Evolutionary conservation across 1,284 basidiomycete genomes (phyloP).

Genomic region (Lentinula novae-zelandiae): DNA sequence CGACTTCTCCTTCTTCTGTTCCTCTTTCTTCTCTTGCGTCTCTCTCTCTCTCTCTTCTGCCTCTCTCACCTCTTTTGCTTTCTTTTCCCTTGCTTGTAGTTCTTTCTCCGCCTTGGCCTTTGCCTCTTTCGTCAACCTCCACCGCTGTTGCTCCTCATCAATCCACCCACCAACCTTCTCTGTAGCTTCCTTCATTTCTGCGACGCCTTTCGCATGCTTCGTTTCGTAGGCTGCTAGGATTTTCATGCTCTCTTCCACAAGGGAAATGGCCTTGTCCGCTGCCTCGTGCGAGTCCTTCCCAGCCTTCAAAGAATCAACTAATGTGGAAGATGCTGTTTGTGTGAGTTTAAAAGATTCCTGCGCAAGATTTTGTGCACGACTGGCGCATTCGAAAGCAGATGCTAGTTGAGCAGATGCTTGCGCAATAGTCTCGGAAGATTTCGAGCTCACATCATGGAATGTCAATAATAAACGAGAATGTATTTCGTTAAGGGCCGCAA

Average conservation of each 20-base stretch:
- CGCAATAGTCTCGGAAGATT: not conserved
- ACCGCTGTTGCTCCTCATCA: not conserved
- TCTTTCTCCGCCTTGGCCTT: not conserved
- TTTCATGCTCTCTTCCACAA: not conserved
- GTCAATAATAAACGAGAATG: not conserved
- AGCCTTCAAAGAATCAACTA: not conserved
- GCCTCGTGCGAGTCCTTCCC: constrained; percentile 2
- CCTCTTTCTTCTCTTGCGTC: not conserved
- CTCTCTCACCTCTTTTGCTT: not conserved
- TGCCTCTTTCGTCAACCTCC: not conserved
- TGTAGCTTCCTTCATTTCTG: not conserved
- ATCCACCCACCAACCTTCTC: constrained; percentile 1
- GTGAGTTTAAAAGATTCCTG: not conserved
- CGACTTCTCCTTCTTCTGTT: not conserved
- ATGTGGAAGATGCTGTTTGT: not conserved
- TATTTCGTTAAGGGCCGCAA: not conserved
- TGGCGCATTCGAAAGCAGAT: not conserved
- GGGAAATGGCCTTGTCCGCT: not conserved
- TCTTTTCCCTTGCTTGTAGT: not conserved
- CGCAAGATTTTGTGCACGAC: not conserved
- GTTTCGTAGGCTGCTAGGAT: not conserved
- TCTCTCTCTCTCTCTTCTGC: not conserved
- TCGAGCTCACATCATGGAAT: not conserved
- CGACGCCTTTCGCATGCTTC: not conserved
- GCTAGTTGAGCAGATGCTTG: not conserved